Conservation (phyloP, 2,329 filamentous ascomycete genomes). For the Phialemonium atrogriseum region DNA sequence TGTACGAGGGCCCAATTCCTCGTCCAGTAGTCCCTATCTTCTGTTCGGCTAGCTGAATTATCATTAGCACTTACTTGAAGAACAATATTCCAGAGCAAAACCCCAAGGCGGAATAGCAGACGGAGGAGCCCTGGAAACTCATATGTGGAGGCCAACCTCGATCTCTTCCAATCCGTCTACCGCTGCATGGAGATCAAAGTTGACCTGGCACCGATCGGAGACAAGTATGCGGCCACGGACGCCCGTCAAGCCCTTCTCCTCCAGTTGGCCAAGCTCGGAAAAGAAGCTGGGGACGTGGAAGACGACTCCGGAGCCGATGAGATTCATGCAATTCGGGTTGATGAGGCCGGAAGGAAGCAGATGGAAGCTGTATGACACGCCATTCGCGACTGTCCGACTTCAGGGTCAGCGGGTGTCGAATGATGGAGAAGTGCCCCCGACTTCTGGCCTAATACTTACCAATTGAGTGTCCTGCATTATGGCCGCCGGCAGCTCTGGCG, state of each 20-base stretch:
- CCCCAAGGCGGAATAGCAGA: too few species aligned
- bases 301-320: slow-evolving; percentile 63
- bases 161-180: slow-evolving; percentile 58
- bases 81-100: too few species aligned
- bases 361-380: slow-evolving; percentile 41
- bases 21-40: slow-evolving; percentile 29
- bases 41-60: too few species aligned
- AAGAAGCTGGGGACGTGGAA: slow-evolving; percentile 56
- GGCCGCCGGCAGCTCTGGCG: slow-evolving; percentile 50
- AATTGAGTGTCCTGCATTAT: slow-evolving; percentile 50
- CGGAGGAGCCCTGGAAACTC: too few species aligned
- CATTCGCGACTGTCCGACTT: slow-evolving; percentile 20
- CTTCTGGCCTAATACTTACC: slow-evolving; percentile 15
- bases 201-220: slow-evolving; percentile 49
- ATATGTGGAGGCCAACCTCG: slow-evolving; percentile 28
- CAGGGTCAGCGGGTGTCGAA: slow-evolving; percentile 10
- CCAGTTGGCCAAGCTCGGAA: slow-evolving; percentile 49
- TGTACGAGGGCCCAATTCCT: slow-evolving; percentile 12
- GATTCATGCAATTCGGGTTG: slow-evolving; percentile 61
- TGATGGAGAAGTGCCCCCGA: neutral
- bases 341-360: slow-evolving; percentile 63
- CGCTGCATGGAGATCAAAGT: slow-evolving; percentile 52
- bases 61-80: too few species aligned
- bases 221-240: slow-evolving; percentile 50
- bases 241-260: slow-evolving; percentile 46